Percentiles rank a stretch among this genome's conserved stretches.
Conservation (phyloP, 345 rosid species). For the Trapa bicornis region DNA sequence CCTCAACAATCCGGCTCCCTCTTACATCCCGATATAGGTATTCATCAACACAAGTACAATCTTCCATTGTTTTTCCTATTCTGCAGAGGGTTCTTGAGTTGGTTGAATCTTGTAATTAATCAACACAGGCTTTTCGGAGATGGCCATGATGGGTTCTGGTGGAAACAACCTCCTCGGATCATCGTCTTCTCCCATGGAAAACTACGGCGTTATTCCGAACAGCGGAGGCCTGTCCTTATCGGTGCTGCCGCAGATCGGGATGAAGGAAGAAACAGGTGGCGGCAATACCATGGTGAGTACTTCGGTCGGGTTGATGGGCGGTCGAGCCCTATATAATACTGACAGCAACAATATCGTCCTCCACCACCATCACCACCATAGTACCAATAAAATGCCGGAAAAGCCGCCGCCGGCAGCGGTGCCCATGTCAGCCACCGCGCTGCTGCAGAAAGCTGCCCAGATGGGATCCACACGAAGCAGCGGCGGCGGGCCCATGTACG, state of each 20-base stretch:
- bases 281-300: not conserved
- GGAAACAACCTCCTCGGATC: conserved; percentile 25
- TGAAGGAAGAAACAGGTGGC: not conserved
- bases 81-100: not conserved
- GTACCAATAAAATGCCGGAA: conserved; percentile 19
- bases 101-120: too few relatives aligned
- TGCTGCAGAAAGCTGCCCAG: conserved; percentile 11
- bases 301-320: not conserved
- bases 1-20: conserved; percentile 1
- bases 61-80: too few relatives aligned
- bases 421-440: conserved; percentile 10
- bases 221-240: conserved; percentile 1
- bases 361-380: not conserved
- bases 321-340: not conserved
- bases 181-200: conserved; percentile 25
- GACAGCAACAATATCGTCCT: conserved; percentile 18
- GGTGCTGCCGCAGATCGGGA: not conserved
- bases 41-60: not conserved
- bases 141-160: conserved; percentile 36
- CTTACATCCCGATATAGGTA: conserved; percentile 5
- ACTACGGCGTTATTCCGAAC: conserved; percentile 16
- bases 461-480: conserved; percentile 10
- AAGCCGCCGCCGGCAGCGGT: conserved; percentile 1
- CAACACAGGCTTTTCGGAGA: conserved; percentile 26
- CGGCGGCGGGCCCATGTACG: not conserved